A percentile compares a stretch with the other conserved stretches of the same genome.
Evolutionary conservation across 1,284 basidiomycete genomes (phyloP).

Genomic region (Ustilago trichophora): DNA sequence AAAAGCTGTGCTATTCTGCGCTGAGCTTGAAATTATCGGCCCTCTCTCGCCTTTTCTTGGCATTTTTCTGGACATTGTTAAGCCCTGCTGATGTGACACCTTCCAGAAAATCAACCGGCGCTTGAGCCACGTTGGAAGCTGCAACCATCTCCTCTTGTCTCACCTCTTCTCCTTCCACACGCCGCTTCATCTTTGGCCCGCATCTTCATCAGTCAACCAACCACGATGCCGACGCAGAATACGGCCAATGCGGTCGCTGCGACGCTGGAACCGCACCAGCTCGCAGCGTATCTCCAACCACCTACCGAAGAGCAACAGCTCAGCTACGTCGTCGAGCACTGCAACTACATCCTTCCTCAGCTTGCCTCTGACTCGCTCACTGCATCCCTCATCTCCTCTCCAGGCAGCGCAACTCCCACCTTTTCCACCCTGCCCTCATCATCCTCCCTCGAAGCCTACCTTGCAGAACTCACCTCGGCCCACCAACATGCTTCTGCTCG

Average conservation of each 20-base stretch:
- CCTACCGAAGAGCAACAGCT: slow-evolving; percentile 16
- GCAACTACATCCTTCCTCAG: slow-evolving; percentile 40
- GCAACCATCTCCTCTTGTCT: too few relatives aligned
- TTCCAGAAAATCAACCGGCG: too few relatives aligned
- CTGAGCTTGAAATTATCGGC: too few relatives aligned
- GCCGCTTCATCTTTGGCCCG: too few relatives aligned
- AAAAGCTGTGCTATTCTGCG: too few relatives aligned
- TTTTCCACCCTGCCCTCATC: slow-evolving; percentile 35
- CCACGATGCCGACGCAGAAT: slow-evolving; percentile 10
- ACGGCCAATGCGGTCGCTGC: background rate
- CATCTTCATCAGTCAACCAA: background rate
- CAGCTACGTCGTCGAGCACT: slow-evolving; percentile 35
- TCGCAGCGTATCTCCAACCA: slow-evolving; percentile 15
- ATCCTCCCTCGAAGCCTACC: slow-evolving; percentile 27
- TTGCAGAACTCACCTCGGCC: slow-evolving; percentile 17
- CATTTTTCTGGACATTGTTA: too few relatives aligned
- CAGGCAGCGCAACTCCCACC: background rate
- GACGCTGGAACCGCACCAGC: slow-evolving; percentile 29
- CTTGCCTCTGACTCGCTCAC: slow-evolving; percentile 28
- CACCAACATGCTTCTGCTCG: slow-evolving; percentile 8
- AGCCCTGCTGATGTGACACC: too few relatives aligned
- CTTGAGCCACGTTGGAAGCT: too few relatives aligned
- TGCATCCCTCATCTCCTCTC: slow-evolving; percentile 8
- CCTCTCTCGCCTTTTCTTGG: too few relatives aligned
- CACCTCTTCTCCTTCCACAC: too few relatives aligned